A percentile compares a stretch with the other conserved stretches of the same genome.
Evolutionary conservation across 805 yeast species (phyloP).

Genomic region (Clavispora asparagi): DNA sequence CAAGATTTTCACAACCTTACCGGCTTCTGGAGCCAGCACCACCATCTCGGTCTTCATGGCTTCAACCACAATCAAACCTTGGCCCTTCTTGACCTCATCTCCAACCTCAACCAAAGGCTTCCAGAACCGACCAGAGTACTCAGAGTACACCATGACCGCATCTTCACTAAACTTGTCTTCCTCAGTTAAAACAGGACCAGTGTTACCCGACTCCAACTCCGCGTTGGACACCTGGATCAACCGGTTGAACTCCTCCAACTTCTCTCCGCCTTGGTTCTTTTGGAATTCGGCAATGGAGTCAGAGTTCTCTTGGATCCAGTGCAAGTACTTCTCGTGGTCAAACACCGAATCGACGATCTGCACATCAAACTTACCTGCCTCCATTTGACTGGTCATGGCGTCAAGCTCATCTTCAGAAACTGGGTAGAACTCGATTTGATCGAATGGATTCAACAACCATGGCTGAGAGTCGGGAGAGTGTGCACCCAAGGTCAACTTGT

Average conservation of each 20-base stretch:
- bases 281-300: conserved; percentile 69
- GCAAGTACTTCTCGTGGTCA: conserved; percentile 71
- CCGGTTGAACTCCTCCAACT: conserved; percentile 77
- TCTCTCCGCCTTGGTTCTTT: conserved; percentile 69
- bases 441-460: conserved; percentile 90
- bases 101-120: conserved; percentile 80
- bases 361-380: conserved; percentile 75
- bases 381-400: conserved; percentile 59
- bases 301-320: conserved; percentile 71
- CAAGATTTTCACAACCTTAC: conserved; percentile 66
- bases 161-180: conserved; percentile 64
- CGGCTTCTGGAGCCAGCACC: conserved; percentile 64
- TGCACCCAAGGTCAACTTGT: conserved; percentile 72
- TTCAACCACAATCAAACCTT: conserved; percentile 83
- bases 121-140: conserved; percentile 97
- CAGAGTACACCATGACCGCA: conserved; percentile 85
- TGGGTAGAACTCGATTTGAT: conserved; percentile 91
- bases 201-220: conserved; percentile 51
- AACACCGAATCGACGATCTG: conserved; percentile 74
- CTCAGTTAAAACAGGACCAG: conserved; percentile 39
- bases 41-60: conserved; percentile 99
- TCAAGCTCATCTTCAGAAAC: conserved; percentile 84
- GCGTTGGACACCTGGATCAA: conserved; percentile 77
- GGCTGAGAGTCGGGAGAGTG: conserved; percentile 58
- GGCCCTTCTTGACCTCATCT: conserved; percentile 65